phyloP scores from a whole-genome alignment of 352 stramenopile species.

The Phytophthora citricola region DNA sequence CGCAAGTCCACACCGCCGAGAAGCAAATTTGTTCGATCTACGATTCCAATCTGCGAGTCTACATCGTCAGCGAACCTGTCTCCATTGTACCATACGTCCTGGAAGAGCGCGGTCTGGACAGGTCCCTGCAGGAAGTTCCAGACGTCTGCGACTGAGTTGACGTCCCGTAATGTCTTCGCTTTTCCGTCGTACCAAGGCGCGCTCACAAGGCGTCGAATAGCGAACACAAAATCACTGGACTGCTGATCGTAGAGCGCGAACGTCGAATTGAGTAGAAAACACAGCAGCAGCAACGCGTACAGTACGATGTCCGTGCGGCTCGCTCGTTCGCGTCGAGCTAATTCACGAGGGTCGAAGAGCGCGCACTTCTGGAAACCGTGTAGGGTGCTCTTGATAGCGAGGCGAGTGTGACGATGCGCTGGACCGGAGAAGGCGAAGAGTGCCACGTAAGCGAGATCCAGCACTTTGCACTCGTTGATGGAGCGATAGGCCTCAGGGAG shows the following conservation, averaged over 20 bases:
- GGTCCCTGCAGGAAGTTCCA: constrained; percentile 61
- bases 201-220: constrained; percentile 38
- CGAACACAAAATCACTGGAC: constrained; percentile 46
- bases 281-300: constrained; percentile 55
- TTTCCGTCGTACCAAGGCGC: constrained; percentile 17
- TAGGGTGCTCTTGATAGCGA: constrained; percentile 71
- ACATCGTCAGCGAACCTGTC: constrained; percentile 54
- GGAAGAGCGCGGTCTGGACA: constrained; percentile 53
- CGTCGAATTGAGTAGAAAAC: constrained; percentile 51
- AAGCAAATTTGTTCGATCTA: constrained; percentile 56
- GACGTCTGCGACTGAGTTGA: constrained; percentile 52
- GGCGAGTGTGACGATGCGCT: constrained; percentile 68
- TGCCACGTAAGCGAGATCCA: constrained; percentile 76
- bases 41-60: constrained; percentile 57
- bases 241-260: constrained; percentile 53
- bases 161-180: constrained; percentile 36
- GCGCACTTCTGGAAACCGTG: constrained; percentile 75
- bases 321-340: constrained; percentile 49
- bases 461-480: constrained; percentile 69
- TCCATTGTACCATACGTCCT: constrained; percentile 64
- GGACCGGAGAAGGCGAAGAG: constrained; percentile 70
- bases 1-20: constrained; percentile 66
- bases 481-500: constrained; percentile 52
- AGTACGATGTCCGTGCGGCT: constrained; percentile 49
- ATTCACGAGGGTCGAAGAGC: constrained; percentile 60